Percentiles rank a stretch among this genome's conserved stretches.
phyloP scores from a whole-genome alignment of 2,329 filamentous ascomycete genomes.

The Aulographum hederae region DNA sequence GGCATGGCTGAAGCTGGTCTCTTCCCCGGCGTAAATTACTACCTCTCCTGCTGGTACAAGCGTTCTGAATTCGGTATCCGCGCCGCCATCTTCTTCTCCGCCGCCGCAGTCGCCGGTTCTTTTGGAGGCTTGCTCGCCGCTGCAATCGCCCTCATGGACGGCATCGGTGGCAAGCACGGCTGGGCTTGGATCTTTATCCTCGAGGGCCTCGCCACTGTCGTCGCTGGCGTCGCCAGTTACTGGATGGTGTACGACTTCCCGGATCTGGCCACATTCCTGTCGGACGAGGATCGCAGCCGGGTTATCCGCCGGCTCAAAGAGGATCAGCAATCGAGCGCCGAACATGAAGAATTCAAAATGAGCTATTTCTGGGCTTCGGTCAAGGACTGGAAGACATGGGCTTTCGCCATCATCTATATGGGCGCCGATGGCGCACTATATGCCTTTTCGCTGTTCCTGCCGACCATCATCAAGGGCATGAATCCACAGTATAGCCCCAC shows the following conservation, averaged over 20 bases:
- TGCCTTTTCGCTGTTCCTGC: conserved; percentile 60
- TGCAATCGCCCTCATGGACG: conserved; percentile 52
- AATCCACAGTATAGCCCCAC: conserved; percentile 39
- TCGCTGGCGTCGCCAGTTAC: conserved; percentile 50
- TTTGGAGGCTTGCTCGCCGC: conserved; percentile 60
- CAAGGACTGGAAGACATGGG: conserved; percentile 72
- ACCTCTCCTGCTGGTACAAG: conserved; percentile 71
- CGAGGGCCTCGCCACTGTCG: conserved; percentile 32
- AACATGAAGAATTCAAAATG: conserved; percentile 58
- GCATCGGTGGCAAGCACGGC: conserved; percentile 29
- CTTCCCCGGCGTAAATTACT: conserved; percentile 49
- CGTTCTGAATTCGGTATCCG: conserved; percentile 64
- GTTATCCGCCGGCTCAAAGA: conserved; percentile 51
- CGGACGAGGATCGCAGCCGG: conserved; percentile 47
- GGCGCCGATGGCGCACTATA: conserved; percentile 56
- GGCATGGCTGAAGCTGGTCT: conserved; percentile 58
- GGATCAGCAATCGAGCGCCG: conserved; percentile 58
- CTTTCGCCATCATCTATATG: conserved; percentile 61
- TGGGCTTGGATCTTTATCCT: conserved; percentile 28
- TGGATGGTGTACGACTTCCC: conserved; percentile 77
- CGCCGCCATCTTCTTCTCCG: conserved; percentile 68
- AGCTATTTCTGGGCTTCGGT: conserved; percentile 53
- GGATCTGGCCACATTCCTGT: conserved; percentile 55
- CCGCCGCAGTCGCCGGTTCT: conserved; percentile 60
- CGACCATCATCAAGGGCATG: conserved; percentile 48